Base-by-base conservation (phyloP, 345 rosid species). In the Melaleuca alternifolia region DNA sequence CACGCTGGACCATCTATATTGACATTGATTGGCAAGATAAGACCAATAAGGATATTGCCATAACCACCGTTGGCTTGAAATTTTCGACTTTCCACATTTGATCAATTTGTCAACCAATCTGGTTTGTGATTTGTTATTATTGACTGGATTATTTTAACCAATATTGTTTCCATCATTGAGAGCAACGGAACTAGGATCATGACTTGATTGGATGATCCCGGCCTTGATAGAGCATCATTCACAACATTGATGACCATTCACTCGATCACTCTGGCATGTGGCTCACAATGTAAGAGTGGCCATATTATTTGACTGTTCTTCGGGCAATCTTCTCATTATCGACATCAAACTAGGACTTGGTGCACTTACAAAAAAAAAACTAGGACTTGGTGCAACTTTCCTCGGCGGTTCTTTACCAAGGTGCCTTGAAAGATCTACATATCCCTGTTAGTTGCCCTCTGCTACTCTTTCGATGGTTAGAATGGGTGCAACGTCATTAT, bases 401-500 rank as follows among this genome's bases (percentile, higher is more conserved):
- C 16, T 11, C 1, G n/a, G 5, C 12, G 33, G 33, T 26, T 59
- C 33, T 59, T 59, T 33, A n/a, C 1, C 8, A 1, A 16, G 77
- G 77, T 65, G 46, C 77, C 77, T 65, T 65, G 46, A 12, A 65
- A 33, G 77, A 65, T 33, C 24, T 2, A 16, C 77, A 2, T 65
- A 6, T 33, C 44, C 24, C 37, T 8, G 2, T 65, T 0, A 8
- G 1, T 37, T 65, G 18, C 14, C 77, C 77, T 2, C 10, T 16
- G 16, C 77, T 44, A 33, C 77, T 65, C 46, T 65, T 16, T 0
- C 2, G 3, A 18, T 0, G 46, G 0, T 33, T 33, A 15, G 8
- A 54, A 65, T 30, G 77, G 1, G 0, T 23, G 2, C 3, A 7
- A 0, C 3, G 0, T 65, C 46, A 30, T 65, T 65, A 30, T 44